Evolutionary conservation across 345 rosid genomes (phyloP).

Genomic region (Populus euphratica): DNA sequence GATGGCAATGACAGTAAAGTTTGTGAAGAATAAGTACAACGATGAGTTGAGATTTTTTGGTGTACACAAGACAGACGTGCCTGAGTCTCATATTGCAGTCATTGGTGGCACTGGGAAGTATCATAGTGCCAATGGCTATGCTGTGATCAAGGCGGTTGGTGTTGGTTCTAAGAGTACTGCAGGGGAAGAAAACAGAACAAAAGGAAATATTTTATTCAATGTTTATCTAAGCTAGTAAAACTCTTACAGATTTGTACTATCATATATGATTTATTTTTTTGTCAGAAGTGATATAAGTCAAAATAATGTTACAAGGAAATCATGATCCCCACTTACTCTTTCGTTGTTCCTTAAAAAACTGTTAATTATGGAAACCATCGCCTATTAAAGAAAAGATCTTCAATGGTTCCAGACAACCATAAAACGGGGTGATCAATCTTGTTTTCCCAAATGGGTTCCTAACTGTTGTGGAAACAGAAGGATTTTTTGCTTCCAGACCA

Average conservation of each 20-base stretch:
- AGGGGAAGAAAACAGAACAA: slow-evolving; percentile 3
- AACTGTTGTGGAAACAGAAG: not conserved
- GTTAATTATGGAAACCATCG: too few relatives aligned
- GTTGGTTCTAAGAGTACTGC: not conserved
- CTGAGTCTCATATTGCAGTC: slow-evolving; percentile 50
- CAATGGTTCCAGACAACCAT: too few relatives aligned
- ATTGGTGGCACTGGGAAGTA: slow-evolving; percentile 51
- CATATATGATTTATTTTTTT: not conserved
- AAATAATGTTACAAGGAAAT: not conserved
- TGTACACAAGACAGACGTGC: slow-evolving; percentile 25
- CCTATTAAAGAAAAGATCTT: too few relatives aligned
- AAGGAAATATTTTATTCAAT: slow-evolving; percentile 28
- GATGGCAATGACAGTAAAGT: slow-evolving; percentile 50
- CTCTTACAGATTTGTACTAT: too few relatives aligned
- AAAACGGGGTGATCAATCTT: too few relatives aligned
- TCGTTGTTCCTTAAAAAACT: too few relatives aligned
- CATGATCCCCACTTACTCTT: too few relatives aligned
- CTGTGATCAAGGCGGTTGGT: slow-evolving; percentile 32
- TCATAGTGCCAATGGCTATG: slow-evolving; percentile 49
- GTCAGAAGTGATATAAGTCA: not conserved
- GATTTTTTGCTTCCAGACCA: not conserved
- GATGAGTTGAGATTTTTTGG: slow-evolving; percentile 53
- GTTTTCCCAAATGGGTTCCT: too few relatives aligned
- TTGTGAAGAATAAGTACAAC: slow-evolving; percentile 11
- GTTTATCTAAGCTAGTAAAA: slow-evolving; percentile 35